Evolutionary conservation across 441 rosid genomes (phyloP).

Genomic region (Brassica balearica): DNA sequence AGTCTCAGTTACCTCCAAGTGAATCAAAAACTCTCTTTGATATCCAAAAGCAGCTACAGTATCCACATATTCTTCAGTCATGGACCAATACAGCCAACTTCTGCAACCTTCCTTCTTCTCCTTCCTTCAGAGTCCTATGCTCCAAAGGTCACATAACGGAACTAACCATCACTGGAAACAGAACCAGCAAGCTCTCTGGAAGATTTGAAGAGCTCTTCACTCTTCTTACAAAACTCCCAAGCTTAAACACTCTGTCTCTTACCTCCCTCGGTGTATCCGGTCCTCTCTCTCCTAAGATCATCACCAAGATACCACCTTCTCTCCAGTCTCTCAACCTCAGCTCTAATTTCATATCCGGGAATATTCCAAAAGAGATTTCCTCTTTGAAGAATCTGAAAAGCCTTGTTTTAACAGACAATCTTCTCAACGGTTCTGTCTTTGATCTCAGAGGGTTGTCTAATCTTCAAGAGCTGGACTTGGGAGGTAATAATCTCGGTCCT

Average conservation of each 20-base stretch:
- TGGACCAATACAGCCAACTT: constrained; percentile 85
- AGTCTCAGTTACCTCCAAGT: constrained; percentile 56
- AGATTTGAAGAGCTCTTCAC: constrained; percentile 74
- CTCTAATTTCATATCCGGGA: constrained; percentile 78
- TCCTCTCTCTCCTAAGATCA: constrained; percentile 62
- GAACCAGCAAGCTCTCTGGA: constrained; percentile 53
- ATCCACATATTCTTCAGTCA: constrained; percentile 69
- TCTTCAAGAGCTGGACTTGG: constrained; percentile 64
- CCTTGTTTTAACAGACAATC: constrained; percentile 66
- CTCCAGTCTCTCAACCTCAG: constrained; percentile 67
- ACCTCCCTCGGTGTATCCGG: constrained; percentile 86
- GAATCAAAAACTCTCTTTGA: constrained; percentile 66
- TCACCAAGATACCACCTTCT: constrained; percentile 52
- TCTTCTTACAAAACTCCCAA: constrained; percentile 67
- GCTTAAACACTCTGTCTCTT: constrained; percentile 64
- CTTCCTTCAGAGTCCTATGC: constrained; percentile 70
- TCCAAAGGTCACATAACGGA: constrained; percentile 58
- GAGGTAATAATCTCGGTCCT: constrained; percentile 69
- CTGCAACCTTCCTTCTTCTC: constrained; percentile 70
- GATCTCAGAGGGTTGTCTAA: constrained; percentile 56
- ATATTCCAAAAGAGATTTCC: constrained; percentile 59
- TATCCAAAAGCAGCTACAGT: constrained; percentile 69
- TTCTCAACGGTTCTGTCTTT: constrained; percentile 68
- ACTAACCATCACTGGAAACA: constrained; percentile 71
- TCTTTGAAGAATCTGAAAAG: constrained; percentile 57